These are phyloP conservation scores for Noccaea bulbosa DNA, from an alignment of 345 rosid species.

Conservation along the genomic window DNA sequence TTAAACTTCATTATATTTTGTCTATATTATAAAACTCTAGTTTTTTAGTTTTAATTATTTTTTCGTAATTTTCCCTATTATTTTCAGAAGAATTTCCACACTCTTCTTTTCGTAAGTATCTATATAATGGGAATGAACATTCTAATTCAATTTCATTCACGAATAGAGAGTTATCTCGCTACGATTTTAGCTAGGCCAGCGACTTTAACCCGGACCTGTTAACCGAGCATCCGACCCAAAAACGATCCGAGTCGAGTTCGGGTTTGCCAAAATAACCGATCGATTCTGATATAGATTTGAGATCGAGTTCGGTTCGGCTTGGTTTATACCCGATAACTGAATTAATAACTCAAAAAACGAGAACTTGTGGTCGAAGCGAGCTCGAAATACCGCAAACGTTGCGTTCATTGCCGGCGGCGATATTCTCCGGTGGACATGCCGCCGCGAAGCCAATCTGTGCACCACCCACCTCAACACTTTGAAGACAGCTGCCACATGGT, in stretches of 20 bases:
- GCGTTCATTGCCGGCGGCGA: constrained; percentile 67
- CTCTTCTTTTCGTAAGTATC: neutral
- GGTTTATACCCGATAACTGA: no score
- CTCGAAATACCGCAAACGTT: constrained; percentile 70
- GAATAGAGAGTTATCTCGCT: no score
- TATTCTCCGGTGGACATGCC: constrained; percentile 63
- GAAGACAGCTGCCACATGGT: constrained; percentile 76
- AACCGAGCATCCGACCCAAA: no score
- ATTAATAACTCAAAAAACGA: no score
- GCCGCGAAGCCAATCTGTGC: constrained; percentile 69
- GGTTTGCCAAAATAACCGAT: no score
- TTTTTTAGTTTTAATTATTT: neutral
- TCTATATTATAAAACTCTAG: neutral
- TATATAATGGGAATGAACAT: neutral
- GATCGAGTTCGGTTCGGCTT: no score
- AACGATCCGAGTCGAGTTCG: no score
- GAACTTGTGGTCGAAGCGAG: no score
- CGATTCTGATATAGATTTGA: no score
- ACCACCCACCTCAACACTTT: constrained; percentile 60
- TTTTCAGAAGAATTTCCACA: neutral
- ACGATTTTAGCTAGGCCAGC: no score
- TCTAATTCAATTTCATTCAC: neutral
- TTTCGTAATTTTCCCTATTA: no score
- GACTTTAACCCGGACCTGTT: no score
- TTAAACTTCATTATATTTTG: neutral